These are phyloP conservation scores for Coniochaeta prunicola DNA, from an alignment of 2,329 filamentous ascomycete species.

Conservation along the genomic window DNA sequence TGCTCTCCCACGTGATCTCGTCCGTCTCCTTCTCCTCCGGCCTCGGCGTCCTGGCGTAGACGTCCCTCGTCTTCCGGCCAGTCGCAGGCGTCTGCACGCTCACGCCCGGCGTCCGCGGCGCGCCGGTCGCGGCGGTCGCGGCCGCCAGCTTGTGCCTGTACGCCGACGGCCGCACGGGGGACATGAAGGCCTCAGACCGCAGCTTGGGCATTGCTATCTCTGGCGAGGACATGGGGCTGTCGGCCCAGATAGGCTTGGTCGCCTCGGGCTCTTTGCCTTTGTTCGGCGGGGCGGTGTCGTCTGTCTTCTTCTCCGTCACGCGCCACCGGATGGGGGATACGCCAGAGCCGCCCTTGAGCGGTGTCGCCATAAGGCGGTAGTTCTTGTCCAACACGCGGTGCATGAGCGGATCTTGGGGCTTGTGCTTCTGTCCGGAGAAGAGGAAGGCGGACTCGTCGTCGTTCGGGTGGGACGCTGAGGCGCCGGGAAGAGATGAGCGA, in stretches of 20 bases:
- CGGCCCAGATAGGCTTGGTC: conserved; percentile 35
- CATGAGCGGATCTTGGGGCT: conserved; percentile 65
- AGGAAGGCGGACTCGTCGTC: conserved; percentile 16
- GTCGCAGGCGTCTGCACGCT: conserved; percentile 19
- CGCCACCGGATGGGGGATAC: conserved; percentile 38
- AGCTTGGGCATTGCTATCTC: conserved; percentile 76
- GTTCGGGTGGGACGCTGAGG: conserved; percentile 11
- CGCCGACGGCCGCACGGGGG: conserved; percentile 45
- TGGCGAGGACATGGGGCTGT: conserved; percentile 63
- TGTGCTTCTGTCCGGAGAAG: conserved; percentile 19
- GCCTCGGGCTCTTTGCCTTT: conserved; percentile 15
- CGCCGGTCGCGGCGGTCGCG: conserved; percentile 30
- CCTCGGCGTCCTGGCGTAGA: conserved; percentile 27
- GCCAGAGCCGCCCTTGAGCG: conserved; percentile 50
- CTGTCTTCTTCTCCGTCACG: conserved; percentile 19
- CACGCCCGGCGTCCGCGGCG: conserved; percentile 52
- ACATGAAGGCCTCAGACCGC: conserved; percentile 78
- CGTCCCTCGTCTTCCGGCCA: conserved; percentile 40
- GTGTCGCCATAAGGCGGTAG: conserved; percentile 88
- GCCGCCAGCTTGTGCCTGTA: conserved; percentile 32
- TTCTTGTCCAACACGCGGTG: conserved; percentile 94
- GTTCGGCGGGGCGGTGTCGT: conserved; percentile 9
- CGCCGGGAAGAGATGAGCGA: conserved; percentile 46
- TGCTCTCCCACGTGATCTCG: conserved; percentile 68
- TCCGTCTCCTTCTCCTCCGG: conserved; percentile 28